Base-by-base conservation (phyloP, 148 eudicot species). In the Agrostemma githago region DNA sequence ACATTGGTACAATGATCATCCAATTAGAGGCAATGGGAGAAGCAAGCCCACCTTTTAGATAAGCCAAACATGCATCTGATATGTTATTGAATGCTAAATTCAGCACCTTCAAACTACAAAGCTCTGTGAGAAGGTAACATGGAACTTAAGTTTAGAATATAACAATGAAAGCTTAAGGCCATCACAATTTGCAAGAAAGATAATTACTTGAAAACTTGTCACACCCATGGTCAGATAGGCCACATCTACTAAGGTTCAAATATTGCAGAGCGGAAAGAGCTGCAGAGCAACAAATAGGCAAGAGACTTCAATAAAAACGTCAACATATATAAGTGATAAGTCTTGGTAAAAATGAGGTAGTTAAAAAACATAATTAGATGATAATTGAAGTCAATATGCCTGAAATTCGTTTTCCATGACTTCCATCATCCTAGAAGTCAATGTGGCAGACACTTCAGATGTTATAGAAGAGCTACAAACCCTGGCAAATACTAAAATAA, bases 1-100 rank as follows among this genome's bases (percentile, higher is more conserved):
- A 43, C 15, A 17, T 14, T n/a, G 70, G 72, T 21, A 26, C 3
- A 26, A 70, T 26, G 42, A 15, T 12, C 14, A 44, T 15, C 21
- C 14, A 53, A 73, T 15, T 46, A 21, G 7, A 11, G 38, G 43
- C 12, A 46, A 51, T 38, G 42, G 20, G 48, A 60, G 48, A 71
- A 79, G 73, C 39, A 70, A 71, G 11, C 14, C 51, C 44, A 92
- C 99, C 99, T 90, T 83, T 90, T 68, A 95, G 84, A 86, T 90
- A 84, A 71, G 81, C 82, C 85, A 95, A 84, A 76, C 89, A 87
- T 57, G 91, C 89, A 83, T 86, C 89, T 67, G 97, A 77, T 42
- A 95, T 83, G 71, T 90, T 88, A 80, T 92, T 92, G 84, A 95
- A 95, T 75, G 90, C 99, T 81, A 95, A 80, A 77, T 92, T 95